Base-by-base conservation (phyloP, 202 grass and related monocot species). In the Alloteropsis angusta region DNA sequence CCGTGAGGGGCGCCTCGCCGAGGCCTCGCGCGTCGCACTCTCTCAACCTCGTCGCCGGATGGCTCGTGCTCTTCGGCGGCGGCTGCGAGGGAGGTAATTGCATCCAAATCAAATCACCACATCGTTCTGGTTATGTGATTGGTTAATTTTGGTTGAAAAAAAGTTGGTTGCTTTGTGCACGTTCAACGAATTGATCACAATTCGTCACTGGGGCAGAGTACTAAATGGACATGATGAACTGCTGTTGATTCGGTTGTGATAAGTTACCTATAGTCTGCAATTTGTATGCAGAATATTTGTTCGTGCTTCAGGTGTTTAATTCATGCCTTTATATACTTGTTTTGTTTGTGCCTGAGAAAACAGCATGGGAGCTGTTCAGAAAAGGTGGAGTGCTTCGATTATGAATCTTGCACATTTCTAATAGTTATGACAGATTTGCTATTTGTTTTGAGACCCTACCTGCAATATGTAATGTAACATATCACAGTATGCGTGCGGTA, bases 21-120 rank as follows among this genome's bases (percentile, higher is more conserved):
- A 75, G 78, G 49, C 87, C 96, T 1, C 85, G 95, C 37, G 95
- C 92, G 61, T 98, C 95, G 47, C 95, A 94, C 86, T 98, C 95
- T 9, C 84, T 98, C 25, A 95, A 88, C 76, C 87, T 98, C 38
- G 84, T 95, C 61, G 80, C 87, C 38, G 92, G 85, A 34, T 98
- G 95, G 92, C 88, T 98, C 42, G 81, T 98, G 68, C 83, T 98
- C 79, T 98, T 98, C 49, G 95, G 95, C 17, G 95, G 95, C 35
- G 95, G 95, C 69, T 94, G 79, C 60, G 89, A 98, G 87, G 92
- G 95, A 98, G 95, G 95, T 98, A 65, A 60, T 80, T 70, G 18
- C 80, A 53, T 11, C 49, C 63, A 17, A 43, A 19, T 32, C 58
- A 26, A 30, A 58, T 35, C 53, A 22, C 59, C 44, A 5, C 11